Percentiles rank a stretch among this genome's conserved stretches.
These are phyloP conservation scores for Didymella segeticola DNA, from an alignment of 2,329 filamentous ascomycete genomes.

Conservation along the genomic window DNA sequence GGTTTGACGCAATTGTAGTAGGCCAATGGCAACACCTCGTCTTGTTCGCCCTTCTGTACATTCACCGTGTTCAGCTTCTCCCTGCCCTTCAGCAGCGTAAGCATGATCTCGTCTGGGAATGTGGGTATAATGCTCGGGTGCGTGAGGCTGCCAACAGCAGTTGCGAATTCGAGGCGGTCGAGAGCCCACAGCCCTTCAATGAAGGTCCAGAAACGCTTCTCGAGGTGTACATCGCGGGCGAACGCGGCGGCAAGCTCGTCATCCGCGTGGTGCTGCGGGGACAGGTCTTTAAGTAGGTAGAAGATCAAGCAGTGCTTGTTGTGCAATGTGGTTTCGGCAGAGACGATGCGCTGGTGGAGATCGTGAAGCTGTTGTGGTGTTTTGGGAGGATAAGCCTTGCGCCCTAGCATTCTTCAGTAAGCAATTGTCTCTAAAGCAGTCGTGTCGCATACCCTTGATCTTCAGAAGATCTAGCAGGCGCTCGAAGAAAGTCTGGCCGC, in stretches of 20 bases:
- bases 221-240: constrained; percentile 68
- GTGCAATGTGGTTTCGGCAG: constrained; percentile 69
- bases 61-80: constrained; percentile 28
- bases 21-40: constrained; percentile 67
- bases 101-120: constrained; percentile 83
- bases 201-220: constrained; percentile 78
- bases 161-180: constrained; percentile 71
- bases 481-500: constrained; percentile 79
- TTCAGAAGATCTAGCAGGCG: constrained; percentile 74
- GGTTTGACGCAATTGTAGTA: constrained; percentile 82
- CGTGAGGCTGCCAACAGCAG: constrained; percentile 75
- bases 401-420: constrained; percentile 48
- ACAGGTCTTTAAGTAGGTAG: constrained; percentile 81
- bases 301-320: constrained; percentile 85
- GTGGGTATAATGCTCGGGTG: constrained; percentile 81
- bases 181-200: constrained; percentile 84
- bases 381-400: constrained; percentile 76
- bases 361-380: constrained; percentile 70
- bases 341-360: constrained; percentile 73
- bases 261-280: constrained; percentile 55
- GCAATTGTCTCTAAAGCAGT: background rate
- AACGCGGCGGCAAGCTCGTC: constrained; percentile 64
- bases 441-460: constrained; percentile 66
- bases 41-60: constrained; percentile 42
- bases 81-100: constrained; percentile 63